Percentiles rank a stretch among this genome's conserved stretches.
phyloP scores from a whole-genome alignment of 306 rosid genomes.

The Geum urbanum region DNA sequence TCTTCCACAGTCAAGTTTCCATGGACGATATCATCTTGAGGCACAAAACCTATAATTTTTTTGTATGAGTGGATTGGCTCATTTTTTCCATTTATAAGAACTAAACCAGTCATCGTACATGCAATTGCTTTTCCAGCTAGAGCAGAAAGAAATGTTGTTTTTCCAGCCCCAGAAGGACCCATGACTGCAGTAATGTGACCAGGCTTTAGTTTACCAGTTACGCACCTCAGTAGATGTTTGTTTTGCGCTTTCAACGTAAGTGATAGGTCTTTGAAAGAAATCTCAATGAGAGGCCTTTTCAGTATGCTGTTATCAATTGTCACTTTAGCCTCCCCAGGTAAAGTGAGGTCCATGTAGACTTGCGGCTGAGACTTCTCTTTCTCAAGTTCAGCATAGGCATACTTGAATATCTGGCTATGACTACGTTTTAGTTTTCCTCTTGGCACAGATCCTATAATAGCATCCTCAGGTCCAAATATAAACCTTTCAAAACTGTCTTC shows the following conservation, averaged over 20 bases:
- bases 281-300: slow-evolving; percentile 79
- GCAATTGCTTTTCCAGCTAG: slow-evolving; percentile 82
- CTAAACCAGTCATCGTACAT: slow-evolving; percentile 60
- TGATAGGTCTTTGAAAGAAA: slow-evolving; percentile 72
- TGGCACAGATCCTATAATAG: slow-evolving; percentile 26
- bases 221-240: slow-evolving; percentile 67
- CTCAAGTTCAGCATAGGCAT: slow-evolving; percentile 82
- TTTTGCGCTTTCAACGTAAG: slow-evolving; percentile 74
- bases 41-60: slow-evolving; percentile 92
- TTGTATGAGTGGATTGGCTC: slow-evolving; percentile 70
- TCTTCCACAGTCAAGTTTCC: slow-evolving; percentile 95
- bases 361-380: slow-evolving; percentile 83
- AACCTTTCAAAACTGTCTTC: slow-evolving; percentile 34
- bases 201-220: slow-evolving; percentile 77
- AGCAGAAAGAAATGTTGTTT: slow-evolving; percentile 88
- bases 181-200: slow-evolving; percentile 86
- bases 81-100: slow-evolving; percentile 71
- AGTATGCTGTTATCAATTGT: slow-evolving; percentile 45
- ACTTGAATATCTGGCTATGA: slow-evolving; percentile 63
- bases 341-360: slow-evolving; percentile 60
- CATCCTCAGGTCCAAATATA: slow-evolving; percentile 31
- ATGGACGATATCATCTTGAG: slow-evolving; percentile 95
- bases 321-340: slow-evolving; percentile 73
- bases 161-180: slow-evolving; percentile 99
- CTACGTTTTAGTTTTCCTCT: slow-evolving; percentile 55